Evolutionary conservation across 768 basidiomycete genomes (phyloP).

Genomic region (Leucosporidium yakuticum): DNA sequence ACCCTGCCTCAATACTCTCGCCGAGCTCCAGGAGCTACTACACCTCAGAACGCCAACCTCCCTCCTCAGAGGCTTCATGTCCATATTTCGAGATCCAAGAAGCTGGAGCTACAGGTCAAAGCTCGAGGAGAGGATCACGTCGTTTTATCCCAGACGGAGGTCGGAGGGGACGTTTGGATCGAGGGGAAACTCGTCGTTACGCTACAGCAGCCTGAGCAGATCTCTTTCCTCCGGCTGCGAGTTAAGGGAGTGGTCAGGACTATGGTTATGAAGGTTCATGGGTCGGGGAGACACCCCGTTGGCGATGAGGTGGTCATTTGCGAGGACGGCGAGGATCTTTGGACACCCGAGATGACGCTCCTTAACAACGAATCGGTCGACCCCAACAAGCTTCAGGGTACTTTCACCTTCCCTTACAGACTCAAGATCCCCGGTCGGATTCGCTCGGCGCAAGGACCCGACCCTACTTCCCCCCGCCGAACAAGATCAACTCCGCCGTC

Average conservation of each 20-base stretch:
- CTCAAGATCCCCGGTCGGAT: slow-evolving; percentile 10
- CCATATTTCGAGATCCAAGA: slow-evolving; percentile 11
- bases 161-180: slow-evolving; percentile 1
- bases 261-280: slow-evolving; percentile 22
- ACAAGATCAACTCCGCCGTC: slow-evolving; percentile 19
- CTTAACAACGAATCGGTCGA: slow-evolving; percentile 14
- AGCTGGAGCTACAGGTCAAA: slow-evolving; percentile 11
- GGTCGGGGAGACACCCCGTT: slow-evolving; percentile 13
- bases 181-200: slow-evolving; percentile 1
- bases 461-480: background rate
- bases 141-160: slow-evolving; percentile 17
- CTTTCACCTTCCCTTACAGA: slow-evolving; percentile 23
- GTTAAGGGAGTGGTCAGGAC: slow-evolving; percentile 31
- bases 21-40: background rate
- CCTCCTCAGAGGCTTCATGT: slow-evolving; percentile 6
- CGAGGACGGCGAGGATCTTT: background rate
- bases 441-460: background rate
- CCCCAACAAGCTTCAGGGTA: slow-evolving; percentile 17
- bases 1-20: slow-evolving; percentile 8
- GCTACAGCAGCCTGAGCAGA: slow-evolving; percentile 11
- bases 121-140: slow-evolving; percentile 19
- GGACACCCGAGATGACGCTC: slow-evolving; percentile 5
- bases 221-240: slow-evolving; percentile 19
- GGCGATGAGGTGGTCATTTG: slow-evolving; percentile 18
- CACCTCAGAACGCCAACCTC: background rate